Evolutionary conservation across 345 rosid genomes (phyloP).

Genomic region (Moricandia arvensis): DNA sequence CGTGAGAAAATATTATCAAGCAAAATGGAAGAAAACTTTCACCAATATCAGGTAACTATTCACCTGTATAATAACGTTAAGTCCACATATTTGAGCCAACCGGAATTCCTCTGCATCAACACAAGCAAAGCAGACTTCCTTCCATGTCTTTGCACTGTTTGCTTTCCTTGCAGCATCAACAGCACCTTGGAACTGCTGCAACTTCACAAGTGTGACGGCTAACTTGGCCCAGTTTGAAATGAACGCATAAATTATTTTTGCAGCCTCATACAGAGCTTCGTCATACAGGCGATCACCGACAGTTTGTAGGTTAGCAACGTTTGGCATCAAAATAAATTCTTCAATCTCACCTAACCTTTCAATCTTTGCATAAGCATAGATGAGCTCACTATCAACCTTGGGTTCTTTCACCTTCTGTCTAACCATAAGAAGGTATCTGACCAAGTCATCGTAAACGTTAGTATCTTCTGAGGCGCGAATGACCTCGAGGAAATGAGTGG

Average conservation of each 20-base stretch:
- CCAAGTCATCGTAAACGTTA: constrained; percentile 92
- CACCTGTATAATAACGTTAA: constrained; percentile 90
- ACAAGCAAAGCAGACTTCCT: no score
- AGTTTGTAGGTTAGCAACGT: constrained; percentile 91
- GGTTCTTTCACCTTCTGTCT: constrained; percentile 97
- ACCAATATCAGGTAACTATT: constrained; percentile 7
- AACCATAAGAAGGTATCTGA: constrained; percentile 94
- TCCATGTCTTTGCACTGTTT: no score
- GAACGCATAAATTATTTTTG: constrained; percentile 87
- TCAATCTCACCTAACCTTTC: constrained; percentile 89
- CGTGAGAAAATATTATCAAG: constrained; percentile 1
- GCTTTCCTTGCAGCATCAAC: constrained; percentile 59
- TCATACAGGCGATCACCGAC: constrained; percentile 96
- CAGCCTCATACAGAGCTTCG: constrained; percentile 91
- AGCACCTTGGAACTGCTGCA: constrained; percentile 94
- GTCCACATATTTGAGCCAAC: constrained; percentile 96
- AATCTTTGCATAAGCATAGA: constrained; percentile 99
- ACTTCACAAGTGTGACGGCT: constrained; percentile 90
- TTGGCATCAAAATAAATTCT: constrained; percentile 97
- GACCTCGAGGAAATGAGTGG: constrained; percentile 73
- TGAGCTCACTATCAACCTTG: constrained; percentile 95
- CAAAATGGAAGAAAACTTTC: background rate
- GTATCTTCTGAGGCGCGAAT: constrained; percentile 74
- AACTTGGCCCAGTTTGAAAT: constrained; percentile 98
- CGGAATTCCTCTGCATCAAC: constrained; percentile 33